Evolutionary conservation across 331 rosid species (phyloP).

Genomic region (Pyracantha coccinea): DNA sequence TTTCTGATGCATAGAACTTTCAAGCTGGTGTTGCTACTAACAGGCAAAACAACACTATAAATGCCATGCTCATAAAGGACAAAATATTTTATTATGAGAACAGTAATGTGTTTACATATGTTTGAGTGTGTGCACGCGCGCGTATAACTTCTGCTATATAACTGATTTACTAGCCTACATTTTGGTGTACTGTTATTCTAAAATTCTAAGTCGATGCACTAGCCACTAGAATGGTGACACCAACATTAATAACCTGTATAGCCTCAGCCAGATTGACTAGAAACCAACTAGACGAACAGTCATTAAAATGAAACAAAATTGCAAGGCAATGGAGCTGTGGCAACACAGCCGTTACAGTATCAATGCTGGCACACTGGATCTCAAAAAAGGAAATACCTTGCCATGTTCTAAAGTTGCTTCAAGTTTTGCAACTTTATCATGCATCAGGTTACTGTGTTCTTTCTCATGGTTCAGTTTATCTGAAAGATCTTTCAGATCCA

Average conservation of each 20-base stretch:
- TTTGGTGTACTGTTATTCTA: neutral
- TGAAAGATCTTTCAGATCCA: conserved; percentile 32
- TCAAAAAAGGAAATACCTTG: conserved; percentile 32
- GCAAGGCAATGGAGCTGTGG: neutral
- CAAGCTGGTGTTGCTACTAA: conserved; percentile 54
- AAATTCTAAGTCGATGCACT: too few relatives aligned
- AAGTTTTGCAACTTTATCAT: conserved; percentile 33
- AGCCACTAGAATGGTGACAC: neutral
- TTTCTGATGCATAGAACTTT: conserved; percentile 45
- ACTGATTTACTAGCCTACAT: neutral
- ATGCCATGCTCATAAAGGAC: neutral
- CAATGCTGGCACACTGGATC: neutral
- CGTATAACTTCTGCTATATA: neutral
- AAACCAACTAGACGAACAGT: neutral
- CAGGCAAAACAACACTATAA: conserved; percentile 30
- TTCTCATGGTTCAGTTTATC: conserved; percentile 36
- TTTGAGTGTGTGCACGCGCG: neutral
- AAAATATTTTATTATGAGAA: neutral
- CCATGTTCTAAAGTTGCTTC: conserved; percentile 36
- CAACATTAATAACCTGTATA: neutral
- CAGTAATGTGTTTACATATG: neutral
- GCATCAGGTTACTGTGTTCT: conserved; percentile 37
- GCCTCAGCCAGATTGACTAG: neutral
- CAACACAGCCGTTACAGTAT: neutral
- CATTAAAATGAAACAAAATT: neutral